phyloP scores from a whole-genome alignment of 1,139 yeast species.

The Saccharomyces hybrid region DNA sequence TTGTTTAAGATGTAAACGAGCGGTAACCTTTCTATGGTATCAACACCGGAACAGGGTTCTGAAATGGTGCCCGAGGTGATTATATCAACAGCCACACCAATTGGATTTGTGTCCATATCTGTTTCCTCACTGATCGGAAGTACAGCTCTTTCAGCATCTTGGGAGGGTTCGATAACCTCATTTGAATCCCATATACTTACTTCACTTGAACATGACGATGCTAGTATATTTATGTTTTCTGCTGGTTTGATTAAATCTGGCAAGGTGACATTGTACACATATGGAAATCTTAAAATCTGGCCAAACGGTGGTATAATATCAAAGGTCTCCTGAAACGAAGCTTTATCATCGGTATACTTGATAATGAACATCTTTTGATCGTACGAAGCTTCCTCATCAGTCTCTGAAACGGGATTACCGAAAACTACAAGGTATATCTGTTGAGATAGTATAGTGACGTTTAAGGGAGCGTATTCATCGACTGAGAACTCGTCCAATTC shows the following conservation, averaged over 20 bases:
- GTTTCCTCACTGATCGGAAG: conserved; percentile 61
- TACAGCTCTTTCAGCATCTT: conserved; percentile 64
- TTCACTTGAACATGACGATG: conserved; percentile 60
- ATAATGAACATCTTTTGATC: conserved; percentile 23
- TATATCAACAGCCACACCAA: conserved; percentile 61
- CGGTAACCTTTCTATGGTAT: conserved; percentile 53
- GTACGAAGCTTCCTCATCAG: conserved; percentile 20
- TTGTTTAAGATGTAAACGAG: conserved; percentile 54
- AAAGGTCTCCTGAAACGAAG: conserved; percentile 34
- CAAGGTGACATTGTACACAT: conserved; percentile 42
- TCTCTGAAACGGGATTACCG: conserved; percentile 19
- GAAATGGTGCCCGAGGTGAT: conserved; percentile 38
- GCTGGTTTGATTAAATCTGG: conserved; percentile 39
- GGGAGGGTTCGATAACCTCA: conserved; percentile 39
- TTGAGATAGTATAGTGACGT: conserved; percentile 13
- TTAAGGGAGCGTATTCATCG: conserved; percentile 18
- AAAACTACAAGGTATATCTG: conserved; percentile 15
- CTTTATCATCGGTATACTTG: conserved; percentile 8
- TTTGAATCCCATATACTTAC: conserved; percentile 37
- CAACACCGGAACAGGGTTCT: conserved; percentile 54
- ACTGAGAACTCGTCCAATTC: conserved; percentile 13
- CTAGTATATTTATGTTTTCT: conserved; percentile 37
- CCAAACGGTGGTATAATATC: conserved; percentile 59
- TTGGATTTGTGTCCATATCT: conserved; percentile 60
- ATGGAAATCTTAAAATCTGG: conserved; percentile 41